phyloP scores from a whole-genome alignment of 2,329 filamentous ascomycete species.

The Dactylellina leptospora region DNA sequence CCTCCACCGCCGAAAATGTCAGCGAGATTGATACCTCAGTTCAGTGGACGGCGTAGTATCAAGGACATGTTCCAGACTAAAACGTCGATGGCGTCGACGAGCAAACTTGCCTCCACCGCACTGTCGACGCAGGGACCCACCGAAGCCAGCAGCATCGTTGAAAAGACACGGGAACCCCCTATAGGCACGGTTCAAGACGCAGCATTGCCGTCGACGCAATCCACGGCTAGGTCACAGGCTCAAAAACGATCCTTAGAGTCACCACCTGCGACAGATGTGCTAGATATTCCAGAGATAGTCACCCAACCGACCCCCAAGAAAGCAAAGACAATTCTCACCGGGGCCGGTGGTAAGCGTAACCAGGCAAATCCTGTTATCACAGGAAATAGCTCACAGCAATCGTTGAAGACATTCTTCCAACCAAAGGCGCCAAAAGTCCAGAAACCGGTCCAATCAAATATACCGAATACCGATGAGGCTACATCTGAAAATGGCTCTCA shows the following conservation, averaged over 20 bases:
- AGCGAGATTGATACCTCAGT: slow-evolving; percentile 85
- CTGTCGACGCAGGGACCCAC: slow-evolving; percentile 37
- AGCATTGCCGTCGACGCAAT: slow-evolving; percentile 61
- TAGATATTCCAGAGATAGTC: slow-evolving; percentile 3
- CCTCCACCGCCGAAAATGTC: slow-evolving; percentile 75
- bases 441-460: neutral
- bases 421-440: slow-evolving; percentile 14
- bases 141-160: slow-evolving; percentile 41
- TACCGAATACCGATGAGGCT: neutral
- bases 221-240: slow-evolving; percentile 63
- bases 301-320: slow-evolving; percentile 37
- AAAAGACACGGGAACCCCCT: slow-evolving; percentile 55
- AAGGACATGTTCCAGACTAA: slow-evolving; percentile 80
- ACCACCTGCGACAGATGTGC: neutral
- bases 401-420: slow-evolving; percentile 15
- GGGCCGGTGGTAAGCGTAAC: slow-evolving; percentile 4
- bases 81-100: slow-evolving; percentile 62
- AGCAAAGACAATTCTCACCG: slow-evolving; percentile 6
- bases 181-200: slow-evolving; percentile 4
- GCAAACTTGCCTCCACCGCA: slow-evolving; percentile 59
- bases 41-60: slow-evolving; percentile 83
- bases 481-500: slow-evolving; percentile 16
- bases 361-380: neutral
- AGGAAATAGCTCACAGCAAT: slow-evolving; percentile 17
- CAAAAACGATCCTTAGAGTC: slow-evolving; percentile 11